Conservation (phyloP, 2,329 filamentous ascomycete species). For the Penicillium griseofulvum region DNA sequence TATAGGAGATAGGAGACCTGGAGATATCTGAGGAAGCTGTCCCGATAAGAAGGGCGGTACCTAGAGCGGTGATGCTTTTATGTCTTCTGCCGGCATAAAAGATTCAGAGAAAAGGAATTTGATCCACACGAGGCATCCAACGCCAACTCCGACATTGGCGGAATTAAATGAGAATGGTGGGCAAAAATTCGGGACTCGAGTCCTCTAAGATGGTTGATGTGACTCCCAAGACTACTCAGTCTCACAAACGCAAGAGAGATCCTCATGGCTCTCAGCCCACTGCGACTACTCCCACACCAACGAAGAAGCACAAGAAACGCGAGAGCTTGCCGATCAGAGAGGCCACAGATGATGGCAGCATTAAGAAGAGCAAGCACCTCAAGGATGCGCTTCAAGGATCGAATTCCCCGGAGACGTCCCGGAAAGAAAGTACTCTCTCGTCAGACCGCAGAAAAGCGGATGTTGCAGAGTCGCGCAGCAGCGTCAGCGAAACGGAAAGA, state of each 20-base stretch:
- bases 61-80: background rate
- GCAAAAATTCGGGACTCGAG: conserved; percentile 47
- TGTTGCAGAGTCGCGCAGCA: conserved; percentile 24
- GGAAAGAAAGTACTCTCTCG: conserved; percentile 31
- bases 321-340: conserved; percentile 18
- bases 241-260: conserved; percentile 38
- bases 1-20: background rate
- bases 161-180: conserved; percentile 42
- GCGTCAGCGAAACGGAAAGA: conserved; percentile 23
- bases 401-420: conserved; percentile 31
- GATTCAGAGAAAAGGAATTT: conserved; percentile 17
- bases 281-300: conserved; percentile 30
- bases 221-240: conserved; percentile 23
- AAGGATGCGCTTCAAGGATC: conserved; percentile 25
- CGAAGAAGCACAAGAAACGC: conserved; percentile 40
- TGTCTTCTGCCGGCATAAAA: conserved; percentile 25
- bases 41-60: conserved; percentile 9
- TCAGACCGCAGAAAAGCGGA: conserved; percentile 25
- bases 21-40: conserved; percentile 3
- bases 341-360: conserved; percentile 30
- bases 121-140: conserved; percentile 1
- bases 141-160: conserved; percentile 11
- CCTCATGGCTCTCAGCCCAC: conserved; percentile 24
- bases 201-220: conserved; percentile 34
- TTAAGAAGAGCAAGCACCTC: conserved; percentile 27